Evolutionary conservation across 257 asterid genomes (phyloP).

Genomic region (Solanum microdontum): DNA sequence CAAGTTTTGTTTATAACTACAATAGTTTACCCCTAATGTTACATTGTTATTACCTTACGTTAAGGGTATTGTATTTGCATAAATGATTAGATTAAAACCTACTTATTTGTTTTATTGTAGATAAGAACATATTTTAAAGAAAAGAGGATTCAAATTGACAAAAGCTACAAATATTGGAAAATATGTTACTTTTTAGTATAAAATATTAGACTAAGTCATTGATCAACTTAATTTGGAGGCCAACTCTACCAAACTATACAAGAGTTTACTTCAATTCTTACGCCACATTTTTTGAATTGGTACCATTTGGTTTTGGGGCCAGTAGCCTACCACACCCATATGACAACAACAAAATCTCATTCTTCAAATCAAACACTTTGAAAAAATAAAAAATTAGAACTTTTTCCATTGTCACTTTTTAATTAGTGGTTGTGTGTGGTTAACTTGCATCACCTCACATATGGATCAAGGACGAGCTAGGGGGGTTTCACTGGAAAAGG

Average conservation of each 20-base stretch:
- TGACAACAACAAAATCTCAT: conserved; percentile 8
- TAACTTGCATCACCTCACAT: neutral
- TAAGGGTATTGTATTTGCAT: neutral
- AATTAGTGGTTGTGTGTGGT: neutral
- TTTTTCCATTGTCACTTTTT: neutral
- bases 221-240: conserved; percentile 53
- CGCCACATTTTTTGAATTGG: conserved; percentile 5
- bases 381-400: neutral
- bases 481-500: neutral
- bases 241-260: conserved; percentile 62
- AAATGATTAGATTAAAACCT: neutral
- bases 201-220: neutral
- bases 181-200: neutral
- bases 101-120: neutral
- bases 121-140: neutral
- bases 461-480: neutral
- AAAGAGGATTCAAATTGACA: neutral
- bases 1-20: neutral
- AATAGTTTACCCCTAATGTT: neutral
- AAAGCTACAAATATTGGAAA: neutral
- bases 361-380: neutral
- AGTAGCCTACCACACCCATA: conserved; percentile 77
- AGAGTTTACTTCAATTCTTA: neutral
- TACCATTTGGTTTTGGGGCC: conserved; percentile 34
- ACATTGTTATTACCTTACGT: neutral